Base-by-base conservation (phyloP, 305 asterid species). In the Plantago coronopus region DNA sequence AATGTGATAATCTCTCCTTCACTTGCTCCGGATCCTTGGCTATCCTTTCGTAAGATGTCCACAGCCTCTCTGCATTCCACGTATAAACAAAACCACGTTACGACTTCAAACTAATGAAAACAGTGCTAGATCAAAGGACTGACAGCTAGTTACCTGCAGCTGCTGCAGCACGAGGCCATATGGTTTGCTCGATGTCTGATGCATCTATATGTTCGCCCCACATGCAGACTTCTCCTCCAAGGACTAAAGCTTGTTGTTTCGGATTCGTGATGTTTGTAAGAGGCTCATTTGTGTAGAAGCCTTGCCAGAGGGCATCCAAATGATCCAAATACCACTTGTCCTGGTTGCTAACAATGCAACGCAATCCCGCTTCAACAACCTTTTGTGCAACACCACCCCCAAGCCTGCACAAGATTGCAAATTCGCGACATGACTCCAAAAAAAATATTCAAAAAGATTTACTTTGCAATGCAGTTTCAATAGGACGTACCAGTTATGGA, bases 161-260 rank as follows among this genome's bases (percentile, higher is more conserved):
- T 17, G 99, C 99, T 0, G 99, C 97, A 43, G 98, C 98, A 1
- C 98, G 83, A 0, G 98, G 98, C 98, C 98, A 93, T 73, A 93
- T 83, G 1, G 95, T 89, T 71, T 84, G 95, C 79, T 85, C 89
- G 51, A 93, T 83, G 59, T 93, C 79, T 12, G 99, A 93, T 3
- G 75, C 87, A 66, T 93, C 99, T 10, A 87, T 61, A n/a, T 62
- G 78, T 62, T 93, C 99, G 1, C 74, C 99, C 99, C 99, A 93
- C 89, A 43, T 42, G 79, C 97, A 89, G 1, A 93, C 96, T 74
- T 89, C 99, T 5, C 99, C 97, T 3, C 99, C 97, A 4, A 93
- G 77, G 64, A 93, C 86, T 25, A 89, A 60, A 0, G 79, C 80
- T 70, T 85, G 97, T 48, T 81, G 85, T 71, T 76, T 74, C 0